Conservation (phyloP, 2,329 filamentous ascomycete genomes). For the Sphaerostilbella broomeana region DNA sequence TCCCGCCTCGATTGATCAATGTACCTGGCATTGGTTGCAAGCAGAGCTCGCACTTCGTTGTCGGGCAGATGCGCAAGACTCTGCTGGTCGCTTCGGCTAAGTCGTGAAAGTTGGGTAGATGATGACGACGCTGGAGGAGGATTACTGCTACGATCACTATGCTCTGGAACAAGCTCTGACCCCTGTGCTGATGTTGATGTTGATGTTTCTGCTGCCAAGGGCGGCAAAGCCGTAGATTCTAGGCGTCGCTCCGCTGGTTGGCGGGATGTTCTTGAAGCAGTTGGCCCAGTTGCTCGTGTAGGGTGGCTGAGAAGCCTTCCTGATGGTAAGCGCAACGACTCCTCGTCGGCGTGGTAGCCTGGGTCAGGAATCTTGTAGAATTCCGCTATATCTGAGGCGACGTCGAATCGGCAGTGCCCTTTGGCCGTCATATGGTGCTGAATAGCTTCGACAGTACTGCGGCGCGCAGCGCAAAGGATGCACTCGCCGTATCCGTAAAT, state of each 20-base stretch:
- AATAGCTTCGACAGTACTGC: constrained; percentile 36
- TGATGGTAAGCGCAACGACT: constrained; percentile 28
- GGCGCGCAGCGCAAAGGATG: constrained; percentile 40
- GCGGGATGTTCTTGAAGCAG: not conserved
- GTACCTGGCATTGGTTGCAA: constrained; percentile 12
- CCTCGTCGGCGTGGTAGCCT: constrained; percentile 11
- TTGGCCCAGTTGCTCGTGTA: not conserved
- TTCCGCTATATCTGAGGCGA: constrained; percentile 33
- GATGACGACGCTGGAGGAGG: not conserved
- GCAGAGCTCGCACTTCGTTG: constrained; percentile 16
- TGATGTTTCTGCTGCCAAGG: no score
- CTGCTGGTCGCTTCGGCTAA: constrained; percentile 15
- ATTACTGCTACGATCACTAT: not conserved
- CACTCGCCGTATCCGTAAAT: constrained; percentile 46
- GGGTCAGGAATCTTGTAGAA: constrained; percentile 31
- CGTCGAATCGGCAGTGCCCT: constrained; percentile 41
- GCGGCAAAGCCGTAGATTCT: not conserved
- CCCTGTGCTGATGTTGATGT: not conserved
- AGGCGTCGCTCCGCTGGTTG: not conserved
- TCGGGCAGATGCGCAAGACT: constrained; percentile 16
- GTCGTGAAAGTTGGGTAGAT: constrained; percentile 13
- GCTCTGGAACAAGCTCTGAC: not conserved
- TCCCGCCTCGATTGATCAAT: constrained; percentile 13
- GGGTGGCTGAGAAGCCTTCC: constrained; percentile 29
- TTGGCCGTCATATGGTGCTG: constrained; percentile 47